Base-by-base conservation (phyloP, 2,329 filamentous ascomycete species). In the Daldinia sp. region DNA sequence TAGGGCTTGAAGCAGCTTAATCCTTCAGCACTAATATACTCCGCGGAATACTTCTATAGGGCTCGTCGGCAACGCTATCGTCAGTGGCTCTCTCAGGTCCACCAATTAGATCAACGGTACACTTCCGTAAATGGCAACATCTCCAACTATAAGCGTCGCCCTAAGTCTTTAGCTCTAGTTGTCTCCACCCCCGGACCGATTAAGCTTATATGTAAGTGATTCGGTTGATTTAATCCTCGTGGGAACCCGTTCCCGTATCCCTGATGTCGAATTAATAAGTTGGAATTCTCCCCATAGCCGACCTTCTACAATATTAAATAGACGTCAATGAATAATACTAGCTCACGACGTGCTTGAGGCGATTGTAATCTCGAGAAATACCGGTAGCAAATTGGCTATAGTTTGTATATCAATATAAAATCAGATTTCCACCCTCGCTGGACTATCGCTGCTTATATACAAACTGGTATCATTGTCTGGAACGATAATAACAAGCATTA, bases 31-130 rank as follows among this genome's bases (percentile, higher is more conserved):
- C 52, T 47, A 21, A 11, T 27, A 35, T 27, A 27, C 52, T 41
- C 30, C 41, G 30, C 41, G 27, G 10, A n/a, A n/a, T 11, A 27
- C 25, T 23, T 27, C 21, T 35, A 25, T 37, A 51, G 30, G 30
- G 15, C 32, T 51, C n/a, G 19, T 25, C 3, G 27, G 8, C 7
- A 15, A 27, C 29, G n/a, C 48, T 25, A 17, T 15, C 21, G 8
- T 35, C 39, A 35, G 34, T 35, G 34, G 34, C 34, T 35, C 4
- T 43, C 29, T 23, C 13, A n/a, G 43, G 25, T 49, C 41, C 32
- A 32, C 59, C 54, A 63, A 61, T 61, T 47, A 52, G 8, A 52
- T 45, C 9, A 21, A 41, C 13, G n/a, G 11, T 43, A 4, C 17
- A 27, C n/a, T 49, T 54, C 54, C 54, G 3, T 25, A 50, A 50